Evolutionary conservation across 2,329 filamentous ascomycete species (phyloP), one percentile per base, ranked within the genome.

Genomic region (Trichoderma cornu-damae): DNA sequence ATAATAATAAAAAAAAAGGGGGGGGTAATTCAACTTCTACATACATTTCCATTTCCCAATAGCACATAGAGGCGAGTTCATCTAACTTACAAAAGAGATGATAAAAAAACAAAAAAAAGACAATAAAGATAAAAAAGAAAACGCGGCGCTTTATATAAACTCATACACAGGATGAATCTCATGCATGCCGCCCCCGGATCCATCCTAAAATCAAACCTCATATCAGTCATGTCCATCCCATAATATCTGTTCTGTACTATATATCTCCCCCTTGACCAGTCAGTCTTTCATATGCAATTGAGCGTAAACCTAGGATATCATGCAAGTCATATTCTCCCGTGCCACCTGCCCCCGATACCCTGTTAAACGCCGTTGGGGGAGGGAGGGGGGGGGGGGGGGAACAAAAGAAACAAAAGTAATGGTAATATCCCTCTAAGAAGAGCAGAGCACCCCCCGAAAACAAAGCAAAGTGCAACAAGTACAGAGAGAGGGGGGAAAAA

Each of bases 251-350:
- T 22, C n/a, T n/a, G 28, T 20, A 28, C 16, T 26, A 18, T 59
- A 1, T 53, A 46, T 54, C 46, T 38, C 55, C 30, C 54, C 37
- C 32, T 52, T 16, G n/a, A n/a, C n/a, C 24, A 55, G 26, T 42
- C 42, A 54, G n/a, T 55, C 51, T 58, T 59, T 46, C 42, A 37
- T 57, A 47, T 59, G 54, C 54, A 44, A 18, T 38, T 38, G 18
- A 44, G 56, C 42, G 56, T 49, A 56, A 56, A 35, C 48, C 18
- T 57, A 26, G 57, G 57, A 59, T 59, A 59, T 57, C 57, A 56
- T 59, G 35, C 30, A 55, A 37, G 42, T 47, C 57, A 22, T 59
- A 53, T 55, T 59, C 22, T 35, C 42, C 42, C 40, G 9, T 55
- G 34, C 35, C 50, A 26, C 38, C 32, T 18, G 44, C 18, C 44